Base-by-base conservation (phyloP, 2,329 filamentous ascomycete species). In the Colletotrichum tabaci region DNA sequence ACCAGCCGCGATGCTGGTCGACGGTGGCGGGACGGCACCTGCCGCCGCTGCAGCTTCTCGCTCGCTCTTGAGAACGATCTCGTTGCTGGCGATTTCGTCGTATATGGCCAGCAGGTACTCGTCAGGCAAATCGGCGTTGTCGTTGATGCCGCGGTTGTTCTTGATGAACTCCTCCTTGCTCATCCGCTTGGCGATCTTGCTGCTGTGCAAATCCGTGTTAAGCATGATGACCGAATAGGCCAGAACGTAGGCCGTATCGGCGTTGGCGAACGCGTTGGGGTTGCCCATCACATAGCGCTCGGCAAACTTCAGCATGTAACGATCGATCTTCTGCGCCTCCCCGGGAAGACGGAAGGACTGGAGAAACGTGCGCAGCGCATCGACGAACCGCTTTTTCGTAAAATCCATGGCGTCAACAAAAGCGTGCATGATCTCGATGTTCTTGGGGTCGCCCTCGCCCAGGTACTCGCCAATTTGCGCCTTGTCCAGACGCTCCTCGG, bases 261-360 rank as follows among this genome's bases (percentile, higher is more conserved):
- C 97, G 78, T 98, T 99, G 46, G 96, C 96, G 81, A 98, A 99
- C 1, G 96, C 96, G 78, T 98, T 98, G 0, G 96, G 96, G 76
- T 99, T 99, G 40, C 95, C 95, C 72, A 92, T 93, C 62, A 97
- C 93, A 80, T 99, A 99, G 72, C 96, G 92, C 81, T 98, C 96
- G 12, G 96, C 96, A 83, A 98, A 99, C 81, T 99, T 99, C 75
- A 99, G 86, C 96, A 99, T 98, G 83, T 98, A 97, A 58, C 96
- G 94, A 90, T 99, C 96, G 75, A 99, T 99, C 85, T 99, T 99
- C 80, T 99, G 96, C 0, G 95, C 95, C 82, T 99, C 96, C 72
- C 96, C 96, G 0, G 96, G 96, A 16, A 99, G 86, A 74, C 96
- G 93, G 86, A 99, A 99, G 38, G 94, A 93, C 80, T 99, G 96